A percentile compares a stretch with the other conserved stretches of the same genome.
phyloP scores from a whole-genome alignment of 2,329 filamentous ascomycete species.

The Akanthomyces uredinophilus region DNA sequence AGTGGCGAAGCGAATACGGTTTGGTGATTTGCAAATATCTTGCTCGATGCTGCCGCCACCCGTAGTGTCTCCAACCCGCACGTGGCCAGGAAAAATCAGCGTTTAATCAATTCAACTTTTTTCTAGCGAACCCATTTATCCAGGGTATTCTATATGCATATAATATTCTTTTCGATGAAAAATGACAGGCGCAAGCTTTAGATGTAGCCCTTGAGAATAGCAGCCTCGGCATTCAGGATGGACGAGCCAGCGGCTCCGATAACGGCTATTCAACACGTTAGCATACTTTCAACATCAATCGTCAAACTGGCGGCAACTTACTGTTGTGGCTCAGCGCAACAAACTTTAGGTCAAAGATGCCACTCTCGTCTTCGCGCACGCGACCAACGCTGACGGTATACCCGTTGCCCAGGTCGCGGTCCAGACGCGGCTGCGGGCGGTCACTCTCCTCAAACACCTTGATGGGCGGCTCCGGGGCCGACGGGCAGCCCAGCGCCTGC shows the following conservation, averaged over 20 bases:
- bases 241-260: slow-evolving; percentile 95
- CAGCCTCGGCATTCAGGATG: slow-evolving; percentile 90
- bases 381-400: slow-evolving; percentile 90
- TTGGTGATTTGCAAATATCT: too few species aligned
- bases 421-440: slow-evolving; percentile 84
- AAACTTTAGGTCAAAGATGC: slow-evolving; percentile 92
- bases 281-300: neutral
- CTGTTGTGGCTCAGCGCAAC: slow-evolving; percentile 82
- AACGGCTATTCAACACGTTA: slow-evolving; percentile 51
- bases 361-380: slow-evolving; percentile 77
- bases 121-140: neutral
- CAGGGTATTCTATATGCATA: neutral
- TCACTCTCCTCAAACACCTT: slow-evolving; percentile 85
- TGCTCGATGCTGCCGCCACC: neutral
- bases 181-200: slow-evolving; percentile 30
- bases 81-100: neutral
- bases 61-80: neutral
- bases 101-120: neutral
- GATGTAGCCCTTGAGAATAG: slow-evolving; percentile 81
- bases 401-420: slow-evolving; percentile 77
- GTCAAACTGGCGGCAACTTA: slow-evolving; percentile 30
- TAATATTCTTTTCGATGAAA: neutral
- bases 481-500: slow-evolving; percentile 77
- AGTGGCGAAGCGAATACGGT: too few species aligned
- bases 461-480: slow-evolving; percentile 76